Evolutionary conservation across 352 stramenopile species (phyloP), one percentile per base, ranked within the genome.

Genomic region (Phytophthora colocasiae): DNA sequence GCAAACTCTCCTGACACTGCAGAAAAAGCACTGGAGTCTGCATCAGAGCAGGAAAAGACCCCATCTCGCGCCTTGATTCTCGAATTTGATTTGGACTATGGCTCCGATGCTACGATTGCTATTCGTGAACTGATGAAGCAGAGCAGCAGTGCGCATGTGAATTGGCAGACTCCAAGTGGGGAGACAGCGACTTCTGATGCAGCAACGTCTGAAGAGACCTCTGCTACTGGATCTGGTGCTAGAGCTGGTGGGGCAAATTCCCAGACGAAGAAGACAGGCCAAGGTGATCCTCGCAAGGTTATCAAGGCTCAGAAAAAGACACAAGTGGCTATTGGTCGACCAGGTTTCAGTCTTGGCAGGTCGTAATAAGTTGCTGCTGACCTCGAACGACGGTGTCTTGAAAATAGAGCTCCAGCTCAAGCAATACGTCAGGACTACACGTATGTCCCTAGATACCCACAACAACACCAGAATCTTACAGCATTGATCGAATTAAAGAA

Each of bases 51-150:
- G 17, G 58, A 58, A 27, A 70, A 68, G 27, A 46, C 36, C 22
- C 17, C 41, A 31, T 54, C 83, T 36, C 73, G 80, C 14, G 80
- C 75, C 26, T 60, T 89, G 22, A 65, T 87, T 26, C 73, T 94
- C 8, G 72, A 84, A 45, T 92, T 92, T 44, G 75, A 77, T 26
- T 67, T 92, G 27, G 77, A 78, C 15, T 85, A 85, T 45, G 81
- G 78, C 19, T 88, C 77, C 2, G 82, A 99, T 79, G 96, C 96
- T 10, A 99, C 93, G 12, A 97, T 98, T 63, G 95, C 92, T 22
- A 73, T 98, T 19, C 81, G 95, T 38, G 95, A 98, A 61, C 71
- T 99, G n/a, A 96, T 96, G 66, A 98, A 98, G 74, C 81, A 84
- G 71, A 97, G 71, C 77, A 98, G 71, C 78, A 97, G 77, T 50